Evolutionary conservation across 305 asterid genomes (phyloP), one percentile per base, ranked within the genome.

Genomic region (Fraxinus albicans): DNA sequence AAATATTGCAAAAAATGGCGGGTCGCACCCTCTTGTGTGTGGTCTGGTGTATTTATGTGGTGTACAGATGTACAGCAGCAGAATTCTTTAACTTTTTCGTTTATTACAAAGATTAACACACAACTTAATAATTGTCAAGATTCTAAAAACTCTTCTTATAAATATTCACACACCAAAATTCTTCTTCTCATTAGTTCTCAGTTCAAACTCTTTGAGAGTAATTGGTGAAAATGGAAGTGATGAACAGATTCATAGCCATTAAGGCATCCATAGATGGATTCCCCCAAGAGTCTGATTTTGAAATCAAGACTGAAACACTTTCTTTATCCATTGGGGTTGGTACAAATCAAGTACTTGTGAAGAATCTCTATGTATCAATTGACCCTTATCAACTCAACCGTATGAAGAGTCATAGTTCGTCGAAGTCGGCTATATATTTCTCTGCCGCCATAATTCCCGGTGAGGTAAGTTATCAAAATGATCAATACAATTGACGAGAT

Each of bases 331-430:
- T 75, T 10, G 80, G 70, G 76, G n/a, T 77, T 8, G 82, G 82
- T 8, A 77, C 79, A 42, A 83, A 81, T 65, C 88, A 86, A n/a
- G 90, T 88, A 13, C 58, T 90, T 0, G 94, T 92, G 2, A 88
- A 89, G 35, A 92, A 88, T 86, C 81, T 92, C 10, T 90, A 89
- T 3, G 87, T 91, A 2, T 91, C 95, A 0, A 82, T 93, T 67
- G 97, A 93, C 80, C 95, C 97, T 0, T 93, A 91, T 84, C 97
- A 93, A 78, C 79, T 93, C 21, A 91, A 93, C 85, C 92, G 97
- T 42, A 90, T 93, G 94, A 93, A 90, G 84, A 42, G 10, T 36
- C 79, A 77, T 9, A 82, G 90, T 84, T 80, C 92, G 4, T 89
- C 94, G 0, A 95, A 93, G 76, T 50, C 77, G 0, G 82, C 91